phyloP scores from a whole-genome alignment of 179 eudicot species.

The Nepenthes alata region DNA sequence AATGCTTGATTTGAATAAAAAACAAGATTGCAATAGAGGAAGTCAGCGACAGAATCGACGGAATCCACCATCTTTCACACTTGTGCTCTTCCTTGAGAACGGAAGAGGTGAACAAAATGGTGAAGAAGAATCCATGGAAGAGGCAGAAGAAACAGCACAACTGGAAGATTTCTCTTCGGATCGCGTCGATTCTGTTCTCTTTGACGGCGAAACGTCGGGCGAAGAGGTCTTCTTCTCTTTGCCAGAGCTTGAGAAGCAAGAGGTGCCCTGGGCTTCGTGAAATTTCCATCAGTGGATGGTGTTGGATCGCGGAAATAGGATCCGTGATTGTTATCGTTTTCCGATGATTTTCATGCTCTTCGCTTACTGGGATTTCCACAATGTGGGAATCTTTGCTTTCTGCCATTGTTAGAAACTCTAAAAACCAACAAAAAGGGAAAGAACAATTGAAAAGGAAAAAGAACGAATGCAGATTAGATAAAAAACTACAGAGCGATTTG shows the following conservation, averaged over 20 bases:
- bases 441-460: too few species aligned
- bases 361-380: slow-evolving; percentile 45
- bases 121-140: slow-evolving; percentile 50
- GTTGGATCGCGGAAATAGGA: slow-evolving; percentile 34
- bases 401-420: slow-evolving; percentile 19
- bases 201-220: slow-evolving; percentile 30
- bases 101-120: slow-evolving; percentile 46
- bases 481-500: too few species aligned
- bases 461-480: too few species aligned
- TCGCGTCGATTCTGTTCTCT: slow-evolving; percentile 40
- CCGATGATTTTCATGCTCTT: slow-evolving; percentile 23
- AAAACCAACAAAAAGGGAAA: too few species aligned
- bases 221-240: slow-evolving; percentile 61
- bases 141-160: slow-evolving; percentile 51
- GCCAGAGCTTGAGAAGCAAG: slow-evolving; percentile 79
- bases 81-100: slow-evolving; percentile 2
- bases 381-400: slow-evolving; percentile 38
- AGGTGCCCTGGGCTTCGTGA: slow-evolving; percentile 82
- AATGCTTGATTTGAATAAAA: slow-evolving; percentile 47
- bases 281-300: slow-evolving; percentile 82
- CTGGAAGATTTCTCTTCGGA: slow-evolving; percentile 49
- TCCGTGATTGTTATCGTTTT: slow-evolving; percentile 11
- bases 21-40: slow-evolving; percentile 31
- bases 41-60: slow-evolving; percentile 25
- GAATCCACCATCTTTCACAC: slow-evolving; percentile 65